Percentiles rank a stretch among this genome's conserved stretches.
Evolutionary conservation across 163 green algal species (phyloP).

Genomic region (Volvox carteri): DNA sequence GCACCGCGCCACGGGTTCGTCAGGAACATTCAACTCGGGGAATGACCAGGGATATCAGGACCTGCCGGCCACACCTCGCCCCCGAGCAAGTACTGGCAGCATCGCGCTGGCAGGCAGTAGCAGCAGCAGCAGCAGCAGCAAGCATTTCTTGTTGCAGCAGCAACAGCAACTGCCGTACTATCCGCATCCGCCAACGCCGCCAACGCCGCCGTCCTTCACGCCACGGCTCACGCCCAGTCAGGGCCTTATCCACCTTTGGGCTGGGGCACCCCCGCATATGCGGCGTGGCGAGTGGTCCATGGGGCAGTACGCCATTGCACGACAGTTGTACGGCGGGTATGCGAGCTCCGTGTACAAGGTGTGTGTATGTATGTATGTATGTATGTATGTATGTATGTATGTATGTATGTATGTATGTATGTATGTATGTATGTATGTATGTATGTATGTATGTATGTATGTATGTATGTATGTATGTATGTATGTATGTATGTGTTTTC

Average conservation of each 20-base stretch:
- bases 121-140: background rate
- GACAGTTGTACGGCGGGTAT: constrained; percentile 50
- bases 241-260: background rate
- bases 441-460: no score
- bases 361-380: background rate
- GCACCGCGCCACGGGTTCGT: no score
- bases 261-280: background rate
- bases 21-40: no score
- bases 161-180: background rate
- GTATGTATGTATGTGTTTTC: no score
- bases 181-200: background rate
- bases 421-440: no score
- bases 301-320: constrained; percentile 6
- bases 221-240: background rate
- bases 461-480: no score
- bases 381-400: no score
- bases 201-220: background rate
- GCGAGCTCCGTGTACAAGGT: constrained; percentile 43
- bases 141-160: background rate
- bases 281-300: constrained; percentile 8
- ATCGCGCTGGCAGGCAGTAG: background rate
- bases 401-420: no score
- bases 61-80: background rate
- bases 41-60: no score
- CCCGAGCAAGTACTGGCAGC: constrained; percentile 4